These are phyloP conservation scores for Heimioporus sp. DNA, from an alignment of 768 basidiomycete species.

Conservation along the genomic window DNA sequence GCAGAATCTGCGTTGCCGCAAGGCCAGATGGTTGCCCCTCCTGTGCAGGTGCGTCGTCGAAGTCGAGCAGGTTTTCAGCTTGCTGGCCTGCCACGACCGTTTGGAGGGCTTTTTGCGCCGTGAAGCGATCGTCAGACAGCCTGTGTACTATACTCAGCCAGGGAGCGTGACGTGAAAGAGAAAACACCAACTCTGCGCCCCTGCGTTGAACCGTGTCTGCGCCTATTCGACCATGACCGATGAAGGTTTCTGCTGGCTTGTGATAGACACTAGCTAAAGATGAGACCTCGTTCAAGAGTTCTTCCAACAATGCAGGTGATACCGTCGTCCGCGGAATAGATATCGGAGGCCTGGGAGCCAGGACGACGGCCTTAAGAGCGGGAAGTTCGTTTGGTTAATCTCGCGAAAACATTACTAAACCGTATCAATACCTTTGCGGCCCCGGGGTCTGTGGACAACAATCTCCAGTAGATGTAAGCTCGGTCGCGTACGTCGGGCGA, in stretches of 20 bases:
- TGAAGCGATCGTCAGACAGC: slow-evolving; percentile 65
- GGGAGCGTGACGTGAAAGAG: neutral
- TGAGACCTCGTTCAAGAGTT: slow-evolving; percentile 87
- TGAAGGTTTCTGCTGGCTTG: slow-evolving; percentile 94
- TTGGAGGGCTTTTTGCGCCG: slow-evolving; percentile 82
- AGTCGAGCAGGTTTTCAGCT: slow-evolving; percentile 93
- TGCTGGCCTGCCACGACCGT: slow-evolving; percentile 90
- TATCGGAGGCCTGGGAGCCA: slow-evolving; percentile 91
- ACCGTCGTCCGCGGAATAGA: slow-evolving; percentile 91
- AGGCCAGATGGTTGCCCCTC: slow-evolving; percentile 68
- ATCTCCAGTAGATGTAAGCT: slow-evolving; percentile 97
- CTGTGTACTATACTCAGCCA: slow-evolving; percentile 28
- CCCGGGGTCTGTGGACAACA: slow-evolving; percentile 91
- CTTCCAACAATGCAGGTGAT: slow-evolving; percentile 82
- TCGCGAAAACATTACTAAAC: neutral
- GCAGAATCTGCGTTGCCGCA: slow-evolving; percentile 71
- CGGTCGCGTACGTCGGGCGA: slow-evolving; percentile 95
- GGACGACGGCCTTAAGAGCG: slow-evolving; percentile 68
- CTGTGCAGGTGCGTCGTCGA: slow-evolving; percentile 67
- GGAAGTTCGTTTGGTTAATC: neutral
- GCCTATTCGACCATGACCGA: slow-evolving; percentile 87
- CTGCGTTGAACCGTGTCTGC: slow-evolving; percentile 73
- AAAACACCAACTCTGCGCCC: slow-evolving; percentile 52
- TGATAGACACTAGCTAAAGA: slow-evolving; percentile 94
- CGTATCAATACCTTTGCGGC: slow-evolving; percentile 84